A percentile compares a stretch with the other conserved stretches of the same genome.
Conservation (phyloP, 805 yeast species). For the Candida michaelii region DNA sequence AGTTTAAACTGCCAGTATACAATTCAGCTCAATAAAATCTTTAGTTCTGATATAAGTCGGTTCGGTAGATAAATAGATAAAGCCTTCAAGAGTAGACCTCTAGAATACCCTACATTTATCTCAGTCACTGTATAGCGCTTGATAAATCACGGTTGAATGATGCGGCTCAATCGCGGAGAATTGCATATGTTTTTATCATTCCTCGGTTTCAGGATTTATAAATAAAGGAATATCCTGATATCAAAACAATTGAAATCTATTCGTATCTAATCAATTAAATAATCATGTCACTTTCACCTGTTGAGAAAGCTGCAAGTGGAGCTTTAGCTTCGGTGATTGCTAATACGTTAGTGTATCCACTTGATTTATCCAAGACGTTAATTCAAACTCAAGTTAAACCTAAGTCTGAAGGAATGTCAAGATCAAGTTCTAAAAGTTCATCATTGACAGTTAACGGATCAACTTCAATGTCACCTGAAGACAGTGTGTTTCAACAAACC, state of each 20-base stretch:
- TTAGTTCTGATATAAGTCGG: too few relatives aligned
- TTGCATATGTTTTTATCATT: constrained; percentile 6
- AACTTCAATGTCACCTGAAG: constrained; percentile 10
- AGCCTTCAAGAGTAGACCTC: too few relatives aligned
- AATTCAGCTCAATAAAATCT: too few relatives aligned
- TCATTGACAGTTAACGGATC: neutral
- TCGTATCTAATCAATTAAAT: neutral
- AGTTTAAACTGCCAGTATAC: too few relatives aligned
- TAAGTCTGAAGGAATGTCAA: constrained; percentile 16
- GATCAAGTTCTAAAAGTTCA: constrained; percentile 1
- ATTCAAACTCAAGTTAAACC: constrained; percentile 66
- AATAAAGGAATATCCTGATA: constrained; percentile 1
- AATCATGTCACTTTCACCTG: constrained; percentile 54
- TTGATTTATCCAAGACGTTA: constrained; percentile 74
- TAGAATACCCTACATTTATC: too few relatives aligned
- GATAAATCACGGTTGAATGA: too few relatives aligned
- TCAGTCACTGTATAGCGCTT: too few relatives aligned
- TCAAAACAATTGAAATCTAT: neutral
- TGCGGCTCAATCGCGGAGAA: constrained; percentile 9
- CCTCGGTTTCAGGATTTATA: constrained; percentile 5
- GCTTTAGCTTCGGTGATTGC: constrained; percentile 81
- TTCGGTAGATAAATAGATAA: too few relatives aligned
- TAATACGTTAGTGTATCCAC: constrained; percentile 74
- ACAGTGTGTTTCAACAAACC: constrained; percentile 19
- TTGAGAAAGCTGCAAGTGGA: constrained; percentile 81